Evolutionary conservation across 2,329 filamentous ascomycete genomes (phyloP).

Genomic region (Cordyceps cateniannulata): DNA sequence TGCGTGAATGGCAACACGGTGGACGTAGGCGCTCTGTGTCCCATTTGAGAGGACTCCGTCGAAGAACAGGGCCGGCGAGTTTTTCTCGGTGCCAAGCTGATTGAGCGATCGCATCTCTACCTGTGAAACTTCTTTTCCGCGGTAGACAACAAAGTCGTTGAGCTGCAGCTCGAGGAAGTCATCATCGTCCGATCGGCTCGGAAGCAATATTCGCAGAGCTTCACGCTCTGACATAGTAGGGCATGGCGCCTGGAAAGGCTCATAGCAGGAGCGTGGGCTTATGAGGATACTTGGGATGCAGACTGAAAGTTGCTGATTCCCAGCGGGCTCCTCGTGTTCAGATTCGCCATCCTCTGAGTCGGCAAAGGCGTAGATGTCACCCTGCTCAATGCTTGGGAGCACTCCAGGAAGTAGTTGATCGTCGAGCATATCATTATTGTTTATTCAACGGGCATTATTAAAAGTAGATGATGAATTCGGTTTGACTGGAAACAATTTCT

Average conservation of each 20-base stretch:
- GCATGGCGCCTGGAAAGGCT: slow-evolving; percentile 6
- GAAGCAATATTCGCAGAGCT: slow-evolving; percentile 1
- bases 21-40: slow-evolving; percentile 41
- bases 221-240: slow-evolving; percentile 9
- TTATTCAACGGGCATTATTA: too few species aligned
- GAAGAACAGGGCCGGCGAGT: slow-evolving; percentile 43
- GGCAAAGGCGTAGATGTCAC: background rate
- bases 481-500: too few species aligned
- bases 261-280: background rate
- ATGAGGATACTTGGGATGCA: background rate
- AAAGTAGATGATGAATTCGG: too few species aligned
- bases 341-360: background rate
- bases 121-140: slow-evolving; percentile 27
- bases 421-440: too few species aligned
- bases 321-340: background rate
- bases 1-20: slow-evolving; percentile 47
- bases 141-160: slow-evolving; percentile 53
- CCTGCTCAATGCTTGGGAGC: background rate
- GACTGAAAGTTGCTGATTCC: background rate
- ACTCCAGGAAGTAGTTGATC: background rate
- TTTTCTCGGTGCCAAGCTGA: slow-evolving; percentile 34
- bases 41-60: slow-evolving; percentile 53
- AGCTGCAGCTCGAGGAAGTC: slow-evolving; percentile 45
- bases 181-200: background rate
- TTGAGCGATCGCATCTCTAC: slow-evolving; percentile 51